Evolutionary conservation across 805 yeast genomes (phyloP).

Genomic region (Tetrapisispora nanseiensis): DNA sequence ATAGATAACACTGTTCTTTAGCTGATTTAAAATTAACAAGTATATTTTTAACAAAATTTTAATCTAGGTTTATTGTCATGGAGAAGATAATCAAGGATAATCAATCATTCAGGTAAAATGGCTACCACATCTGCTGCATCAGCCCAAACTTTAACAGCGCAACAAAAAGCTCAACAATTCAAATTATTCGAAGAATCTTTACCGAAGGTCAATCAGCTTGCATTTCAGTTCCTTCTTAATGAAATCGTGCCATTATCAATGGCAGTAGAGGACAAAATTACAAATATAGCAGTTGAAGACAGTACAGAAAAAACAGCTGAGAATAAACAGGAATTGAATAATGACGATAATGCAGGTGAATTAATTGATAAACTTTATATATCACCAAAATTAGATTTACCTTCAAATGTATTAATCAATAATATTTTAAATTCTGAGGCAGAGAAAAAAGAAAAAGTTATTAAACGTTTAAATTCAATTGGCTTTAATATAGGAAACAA

Average conservation of each 20-base stretch:
- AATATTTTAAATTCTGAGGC: slow-evolving; percentile 23
- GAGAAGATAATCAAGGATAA: too few relatives aligned
- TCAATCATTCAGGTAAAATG: background rate
- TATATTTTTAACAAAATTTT: too few relatives aligned
- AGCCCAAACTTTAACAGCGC: slow-evolving; percentile 1
- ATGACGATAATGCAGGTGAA: slow-evolving; percentile 15
- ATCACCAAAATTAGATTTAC: slow-evolving; percentile 12
- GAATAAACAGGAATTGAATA: too few relatives aligned
- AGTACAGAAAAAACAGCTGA: slow-evolving; percentile 11
- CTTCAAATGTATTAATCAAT: slow-evolving; percentile 23
- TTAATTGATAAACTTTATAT: slow-evolving; percentile 11
- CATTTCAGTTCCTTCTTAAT: slow-evolving; percentile 56
- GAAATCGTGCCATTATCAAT: slow-evolving; percentile 70
- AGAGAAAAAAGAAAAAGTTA: slow-evolving; percentile 30
- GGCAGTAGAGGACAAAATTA: slow-evolving; percentile 44
- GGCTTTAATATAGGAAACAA: slow-evolving; percentile 66
- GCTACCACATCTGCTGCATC: background rate
- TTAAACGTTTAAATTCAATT: slow-evolving; percentile 51
- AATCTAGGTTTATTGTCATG: too few relatives aligned
- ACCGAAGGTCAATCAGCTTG: slow-evolving; percentile 41
- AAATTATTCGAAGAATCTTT: slow-evolving; percentile 25
- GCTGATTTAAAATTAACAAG: too few relatives aligned
- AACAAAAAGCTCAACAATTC: slow-evolving; percentile 21
- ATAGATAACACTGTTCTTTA: too few relatives aligned
- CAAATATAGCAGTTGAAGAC: slow-evolving; percentile 10